Evolutionary conservation across 805 yeast genomes (phyloP).

Genomic region (Schwanniomyces vanrijiae): DNA sequence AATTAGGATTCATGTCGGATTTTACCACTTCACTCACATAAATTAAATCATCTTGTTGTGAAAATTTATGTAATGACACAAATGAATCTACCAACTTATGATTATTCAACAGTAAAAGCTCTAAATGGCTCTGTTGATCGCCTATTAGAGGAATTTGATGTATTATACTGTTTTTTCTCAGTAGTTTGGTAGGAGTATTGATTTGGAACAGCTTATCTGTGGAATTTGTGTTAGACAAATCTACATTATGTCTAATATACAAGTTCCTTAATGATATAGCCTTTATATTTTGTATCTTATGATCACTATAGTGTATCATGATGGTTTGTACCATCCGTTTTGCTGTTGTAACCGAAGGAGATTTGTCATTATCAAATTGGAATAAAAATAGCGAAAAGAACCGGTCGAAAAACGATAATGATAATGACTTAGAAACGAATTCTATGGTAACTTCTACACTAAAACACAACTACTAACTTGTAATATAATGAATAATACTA

Average conservation of each 20-base stretch:
- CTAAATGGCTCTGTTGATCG: slow-evolving; percentile 3
- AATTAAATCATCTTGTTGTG: slow-evolving; percentile 13
- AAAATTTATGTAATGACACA: slow-evolving; percentile 21
- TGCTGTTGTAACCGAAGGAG: background rate
- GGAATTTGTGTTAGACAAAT: background rate
- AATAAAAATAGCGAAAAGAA: slow-evolving; percentile 1
- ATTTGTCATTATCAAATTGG: background rate
- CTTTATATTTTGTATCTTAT: slow-evolving; percentile 12
- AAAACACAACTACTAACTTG: background rate
- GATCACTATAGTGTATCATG: slow-evolving; percentile 9
- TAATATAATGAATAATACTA: background rate
- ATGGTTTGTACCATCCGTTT: background rate
- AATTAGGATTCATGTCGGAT: slow-evolving; percentile 23
- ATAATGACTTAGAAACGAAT: background rate
- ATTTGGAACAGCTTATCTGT: background rate
- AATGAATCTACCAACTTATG: slow-evolving; percentile 23
- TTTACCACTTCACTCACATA: slow-evolving; percentile 33
- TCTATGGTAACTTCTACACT: background rate
- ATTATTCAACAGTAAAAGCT: slow-evolving; percentile 13
- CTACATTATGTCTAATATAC: slow-evolving; percentile 1
- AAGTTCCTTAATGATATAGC: slow-evolving; percentile 16
- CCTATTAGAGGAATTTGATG: slow-evolving; percentile 3
- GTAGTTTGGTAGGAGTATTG: background rate
- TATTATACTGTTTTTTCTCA: slow-evolving; percentile 3
- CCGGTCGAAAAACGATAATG: background rate